phyloP scores from a whole-genome alignment of 306 rosid species.

The Acacia acuminata region DNA sequence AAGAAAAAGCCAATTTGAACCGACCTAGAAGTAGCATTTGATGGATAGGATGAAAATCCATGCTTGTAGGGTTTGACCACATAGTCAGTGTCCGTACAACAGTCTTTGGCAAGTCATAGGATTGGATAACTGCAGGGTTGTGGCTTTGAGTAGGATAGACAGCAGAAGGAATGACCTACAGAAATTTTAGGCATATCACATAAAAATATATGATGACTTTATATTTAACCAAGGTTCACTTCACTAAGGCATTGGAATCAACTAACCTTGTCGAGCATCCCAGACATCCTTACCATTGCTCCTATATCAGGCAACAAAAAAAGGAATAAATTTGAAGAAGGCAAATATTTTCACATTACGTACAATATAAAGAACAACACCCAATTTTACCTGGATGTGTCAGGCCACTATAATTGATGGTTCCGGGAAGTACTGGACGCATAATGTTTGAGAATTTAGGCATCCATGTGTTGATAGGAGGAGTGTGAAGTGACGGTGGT shows the following conservation, averaged over 20 bases:
- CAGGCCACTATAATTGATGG: not conserved
- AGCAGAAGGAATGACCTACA: not conserved
- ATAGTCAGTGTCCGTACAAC: slow-evolving; percentile 17
- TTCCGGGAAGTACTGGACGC: slow-evolving; percentile 16
- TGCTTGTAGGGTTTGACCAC: slow-evolving; percentile 25
- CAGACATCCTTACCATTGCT: slow-evolving; percentile 16
- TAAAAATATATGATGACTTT: not conserved
- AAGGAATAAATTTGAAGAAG: not conserved
- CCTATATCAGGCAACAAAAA: not conserved
- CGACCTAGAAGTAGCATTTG: slow-evolving; percentile 33
- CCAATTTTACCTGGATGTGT: slow-evolving; percentile 22
- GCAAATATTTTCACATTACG: not conserved
- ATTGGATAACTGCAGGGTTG: not conserved
- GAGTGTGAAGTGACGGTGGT: slow-evolving; percentile 2
- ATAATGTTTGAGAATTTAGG: slow-evolving; percentile 3
- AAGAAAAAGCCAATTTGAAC: not conserved
- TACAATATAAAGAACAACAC: not conserved
- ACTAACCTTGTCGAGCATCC: slow-evolving; percentile 21
- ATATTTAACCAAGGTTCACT: not conserved
- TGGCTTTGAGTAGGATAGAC: slow-evolving; percentile 2
- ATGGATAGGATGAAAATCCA: slow-evolving; percentile 38
- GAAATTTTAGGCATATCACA: not conserved
- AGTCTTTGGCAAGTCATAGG: slow-evolving; percentile 32
- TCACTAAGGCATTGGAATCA: not conserved
- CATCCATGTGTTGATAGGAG: slow-evolving; percentile 20